Percentiles rank a stretch among this genome's conserved stretches.
phyloP scores from a whole-genome alignment of 805 yeast genomes.

The Komagataella ulmi region DNA sequence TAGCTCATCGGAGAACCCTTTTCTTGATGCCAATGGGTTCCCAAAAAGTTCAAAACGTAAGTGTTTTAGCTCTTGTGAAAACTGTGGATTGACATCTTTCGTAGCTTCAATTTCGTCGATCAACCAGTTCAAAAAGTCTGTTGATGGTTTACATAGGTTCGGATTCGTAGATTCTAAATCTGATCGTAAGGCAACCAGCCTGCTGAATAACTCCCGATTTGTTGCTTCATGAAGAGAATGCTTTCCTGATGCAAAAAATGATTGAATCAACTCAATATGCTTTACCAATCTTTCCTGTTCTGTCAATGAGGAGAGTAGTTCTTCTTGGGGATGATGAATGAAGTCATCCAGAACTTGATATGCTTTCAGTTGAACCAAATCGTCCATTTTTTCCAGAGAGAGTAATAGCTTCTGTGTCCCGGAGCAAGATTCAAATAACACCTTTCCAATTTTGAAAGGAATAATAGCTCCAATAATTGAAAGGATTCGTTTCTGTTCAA shows the following conservation, averaged over 20 bases:
- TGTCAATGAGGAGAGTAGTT: conserved; percentile 12
- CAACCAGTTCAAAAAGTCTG: conserved; percentile 53
- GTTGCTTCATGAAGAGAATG: neutral
- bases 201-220: neutral
- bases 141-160: conserved; percentile 11
- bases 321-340: conserved; percentile 16
- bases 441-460: conserved; percentile 20
- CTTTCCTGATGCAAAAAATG: neutral
- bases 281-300: neutral
- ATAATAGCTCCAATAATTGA: conserved; percentile 38
- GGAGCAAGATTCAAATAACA: conserved; percentile 6
- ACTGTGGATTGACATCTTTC: conserved; percentile 12
- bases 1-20: conserved; percentile 40
- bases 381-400: conserved; percentile 3
- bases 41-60: conserved; percentile 40
- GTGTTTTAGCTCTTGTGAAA: conserved; percentile 16
- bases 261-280: neutral
- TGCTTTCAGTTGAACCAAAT: conserved; percentile 4
- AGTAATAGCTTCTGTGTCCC: neutral
- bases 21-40: conserved; percentile 58
- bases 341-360: conserved; percentile 4
- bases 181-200: neutral
- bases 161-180: neutral
- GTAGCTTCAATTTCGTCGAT: conserved; percentile 24
- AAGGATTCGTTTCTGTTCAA: conserved; percentile 31